Evolutionary conservation across 352 stramenopile species (phyloP).

Genomic region (Pythium pyrilobum): DNA sequence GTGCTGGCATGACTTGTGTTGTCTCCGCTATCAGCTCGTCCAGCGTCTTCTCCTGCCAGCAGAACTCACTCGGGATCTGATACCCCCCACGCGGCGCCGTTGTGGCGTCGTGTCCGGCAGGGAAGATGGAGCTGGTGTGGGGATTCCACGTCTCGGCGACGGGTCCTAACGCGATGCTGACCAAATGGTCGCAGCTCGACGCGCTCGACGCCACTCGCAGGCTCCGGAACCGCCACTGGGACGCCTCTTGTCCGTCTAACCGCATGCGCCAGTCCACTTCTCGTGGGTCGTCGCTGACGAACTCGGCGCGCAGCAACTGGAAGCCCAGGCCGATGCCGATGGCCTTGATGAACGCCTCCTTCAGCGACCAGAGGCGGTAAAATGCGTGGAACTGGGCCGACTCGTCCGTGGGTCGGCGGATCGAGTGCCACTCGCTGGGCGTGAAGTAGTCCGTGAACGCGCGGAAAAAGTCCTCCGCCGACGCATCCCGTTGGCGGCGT

Average conservation of each 20-base stretch:
- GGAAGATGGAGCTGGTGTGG: slow-evolving; percentile 40
- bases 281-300: slow-evolving; percentile 9
- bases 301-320: slow-evolving; percentile 47
- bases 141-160: slow-evolving; percentile 36
- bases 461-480: slow-evolving; percentile 43
- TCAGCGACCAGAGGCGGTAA: slow-evolving; percentile 72
- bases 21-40: neutral
- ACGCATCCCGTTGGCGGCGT: slow-evolving; percentile 12
- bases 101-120: neutral
- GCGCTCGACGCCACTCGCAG: too few relatives aligned
- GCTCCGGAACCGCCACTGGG: slow-evolving; percentile 41
- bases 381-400: slow-evolving; percentile 33
- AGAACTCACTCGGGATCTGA: neutral
- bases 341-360: slow-evolving; percentile 75
- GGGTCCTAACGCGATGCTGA: slow-evolving; percentile 44
- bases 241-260: slow-evolving; percentile 32
- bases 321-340: slow-evolving; percentile 68
- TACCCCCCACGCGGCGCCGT: too few relatives aligned
- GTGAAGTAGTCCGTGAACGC: slow-evolving; percentile 61
- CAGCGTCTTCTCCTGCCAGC: slow-evolving; percentile 4
- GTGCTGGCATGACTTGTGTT: too few relatives aligned
- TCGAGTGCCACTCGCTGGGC: slow-evolving; percentile 49
- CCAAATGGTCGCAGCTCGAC: slow-evolving; percentile 29
- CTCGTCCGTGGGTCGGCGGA: slow-evolving; percentile 16
- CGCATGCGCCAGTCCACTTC: slow-evolving; percentile 27